A percentile compares a stretch with the other conserved stretches of the same genome.
phyloP scores from a whole-genome alignment of 495 filamentous ascomycete genomes.

The Aspergillus haitiensis region DNA sequence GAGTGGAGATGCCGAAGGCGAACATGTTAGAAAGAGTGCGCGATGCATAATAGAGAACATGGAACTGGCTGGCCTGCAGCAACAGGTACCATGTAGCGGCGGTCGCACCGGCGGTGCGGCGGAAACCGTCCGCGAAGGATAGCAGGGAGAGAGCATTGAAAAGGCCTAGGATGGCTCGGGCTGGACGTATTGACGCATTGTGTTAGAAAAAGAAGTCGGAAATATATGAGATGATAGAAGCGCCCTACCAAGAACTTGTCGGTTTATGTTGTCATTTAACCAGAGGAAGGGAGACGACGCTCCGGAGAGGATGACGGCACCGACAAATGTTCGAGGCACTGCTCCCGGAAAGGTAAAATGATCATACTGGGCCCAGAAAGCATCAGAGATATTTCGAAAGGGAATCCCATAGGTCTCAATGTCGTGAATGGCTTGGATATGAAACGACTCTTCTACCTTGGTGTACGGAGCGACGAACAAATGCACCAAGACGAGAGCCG shows the following conservation, averaged over 20 bases:
- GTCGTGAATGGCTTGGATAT: constrained; percentile 92
- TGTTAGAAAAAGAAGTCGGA: neutral
- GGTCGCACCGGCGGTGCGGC: constrained; percentile 64
- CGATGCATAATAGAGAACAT: constrained; percentile 90
- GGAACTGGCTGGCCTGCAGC: constrained; percentile 85
- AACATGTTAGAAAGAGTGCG: constrained; percentile 96
- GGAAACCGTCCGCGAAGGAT: constrained; percentile 62
- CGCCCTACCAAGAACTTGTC: constrained; percentile 53
- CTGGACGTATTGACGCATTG: constrained; percentile 35
- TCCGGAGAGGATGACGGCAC: constrained; percentile 70
- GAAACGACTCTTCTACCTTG: constrained; percentile 99
- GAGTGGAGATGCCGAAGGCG: constrained; percentile 77
- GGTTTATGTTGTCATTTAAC: constrained; percentile 42
- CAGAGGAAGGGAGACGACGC: constrained; percentile 62
- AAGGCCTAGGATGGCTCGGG: constrained; percentile 75
- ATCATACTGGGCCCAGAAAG: constrained; percentile 64
- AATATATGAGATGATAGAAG: neutral
- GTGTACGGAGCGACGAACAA: constrained; percentile 83
- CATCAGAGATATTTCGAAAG: constrained; percentile 47
- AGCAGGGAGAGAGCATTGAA: constrained; percentile 70
- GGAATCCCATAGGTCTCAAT: constrained; percentile 79
- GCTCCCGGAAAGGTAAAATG: constrained; percentile 89
- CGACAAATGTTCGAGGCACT: constrained; percentile 87
- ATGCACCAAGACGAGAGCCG: constrained; percentile 69
- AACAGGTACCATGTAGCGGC: constrained; percentile 80